Conservation (phyloP, 768 basidiomycete species). For the Phylloporus sp. region DNA sequence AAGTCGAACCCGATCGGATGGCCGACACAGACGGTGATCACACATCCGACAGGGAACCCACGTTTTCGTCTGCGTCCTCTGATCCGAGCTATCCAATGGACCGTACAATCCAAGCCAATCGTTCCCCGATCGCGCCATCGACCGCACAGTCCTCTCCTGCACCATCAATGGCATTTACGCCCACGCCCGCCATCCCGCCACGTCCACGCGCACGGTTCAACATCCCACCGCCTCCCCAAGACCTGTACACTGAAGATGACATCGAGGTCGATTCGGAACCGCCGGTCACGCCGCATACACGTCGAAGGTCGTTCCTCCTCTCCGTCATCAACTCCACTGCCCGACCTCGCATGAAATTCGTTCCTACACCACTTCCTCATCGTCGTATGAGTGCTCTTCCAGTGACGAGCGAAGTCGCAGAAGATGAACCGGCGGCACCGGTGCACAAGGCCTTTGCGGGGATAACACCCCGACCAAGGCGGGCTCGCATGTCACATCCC, state of each 20-base stretch:
- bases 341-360: slow-evolving; percentile 52
- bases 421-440: slow-evolving; percentile 28
- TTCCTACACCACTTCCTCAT: slow-evolving; percentile 42
- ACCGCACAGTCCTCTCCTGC: slow-evolving; percentile 51
- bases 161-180: slow-evolving; percentile 56
- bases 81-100: slow-evolving; percentile 30
- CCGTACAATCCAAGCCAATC: slow-evolving; percentile 23
- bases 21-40: slow-evolving; percentile 24
- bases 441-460: slow-evolving; percentile 56
- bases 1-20: slow-evolving; percentile 15
- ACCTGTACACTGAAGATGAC: slow-evolving; percentile 33
- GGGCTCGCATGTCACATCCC: slow-evolving; percentile 56
- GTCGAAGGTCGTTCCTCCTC: slow-evolving; percentile 76
- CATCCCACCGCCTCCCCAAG: slow-evolving; percentile 41
- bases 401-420: slow-evolving; percentile 40
- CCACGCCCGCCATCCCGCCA: slow-evolving; percentile 63
- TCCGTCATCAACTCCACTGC: slow-evolving; percentile 80
- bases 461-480: slow-evolving; percentile 57
- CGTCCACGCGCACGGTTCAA: slow-evolving; percentile 59
- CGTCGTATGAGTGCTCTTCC: slow-evolving; percentile 57
- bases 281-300: slow-evolving; percentile 64
- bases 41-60: slow-evolving; percentile 45
- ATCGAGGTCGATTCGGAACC: slow-evolving; percentile 37
- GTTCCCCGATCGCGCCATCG: slow-evolving; percentile 36
- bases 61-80: slow-evolving; percentile 66